These are phyloP conservation scores for Apiospora koreana DNA, from an alignment of 2,329 filamentous ascomycete genomes.

Conservation along the genomic window DNA sequence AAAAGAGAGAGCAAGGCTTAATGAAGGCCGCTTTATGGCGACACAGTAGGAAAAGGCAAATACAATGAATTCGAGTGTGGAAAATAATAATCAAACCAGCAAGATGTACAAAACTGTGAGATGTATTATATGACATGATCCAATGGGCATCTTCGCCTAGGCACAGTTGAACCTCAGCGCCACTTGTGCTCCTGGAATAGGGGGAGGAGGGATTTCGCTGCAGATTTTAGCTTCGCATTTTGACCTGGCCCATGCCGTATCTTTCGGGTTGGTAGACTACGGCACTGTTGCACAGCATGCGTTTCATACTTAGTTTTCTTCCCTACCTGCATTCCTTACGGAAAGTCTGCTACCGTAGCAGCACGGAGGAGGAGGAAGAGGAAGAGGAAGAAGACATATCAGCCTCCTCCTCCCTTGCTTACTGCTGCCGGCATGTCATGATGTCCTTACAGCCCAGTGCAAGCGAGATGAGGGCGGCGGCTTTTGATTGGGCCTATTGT, in stretches of 20 bases:
- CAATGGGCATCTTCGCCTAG: too few species aligned
- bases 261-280: background rate
- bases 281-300: background rate
- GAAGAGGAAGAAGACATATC: background rate
- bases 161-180: background rate
- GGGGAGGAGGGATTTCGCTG: background rate
- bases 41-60: slow-evolving; percentile 6
- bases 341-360: background rate
- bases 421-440: background rate
- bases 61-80: slow-evolving; percentile 4
- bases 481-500: background rate
- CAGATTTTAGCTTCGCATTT: background rate
- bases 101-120: background rate
- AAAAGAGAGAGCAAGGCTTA: slow-evolving; percentile 9
- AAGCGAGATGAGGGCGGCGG: background rate
- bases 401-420: background rate
- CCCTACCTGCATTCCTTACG: background rate
- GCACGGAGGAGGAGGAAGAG: background rate
- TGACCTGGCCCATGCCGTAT: background rate
- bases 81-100: background rate
- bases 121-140: too few species aligned
- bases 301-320: background rate
- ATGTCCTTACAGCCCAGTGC: too few species aligned
- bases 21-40: slow-evolving; percentile 10
- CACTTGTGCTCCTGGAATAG: background rate